phyloP scores from a whole-genome alignment of 2,329 filamentous ascomycete species.

The Claviceps spartinae region DNA sequence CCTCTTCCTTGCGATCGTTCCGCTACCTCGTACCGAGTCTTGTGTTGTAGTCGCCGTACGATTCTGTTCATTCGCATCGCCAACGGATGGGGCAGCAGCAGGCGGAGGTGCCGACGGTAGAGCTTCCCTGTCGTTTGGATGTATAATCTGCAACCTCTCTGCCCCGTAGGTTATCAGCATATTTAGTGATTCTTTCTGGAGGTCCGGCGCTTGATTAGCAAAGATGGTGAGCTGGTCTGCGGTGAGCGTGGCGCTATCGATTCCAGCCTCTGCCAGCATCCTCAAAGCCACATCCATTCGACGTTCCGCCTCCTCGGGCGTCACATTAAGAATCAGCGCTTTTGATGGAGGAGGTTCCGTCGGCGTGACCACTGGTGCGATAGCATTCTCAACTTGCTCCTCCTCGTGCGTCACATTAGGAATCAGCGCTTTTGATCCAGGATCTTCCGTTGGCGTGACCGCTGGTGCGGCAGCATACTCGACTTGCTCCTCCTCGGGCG shows the following conservation, averaged over 20 bases:
- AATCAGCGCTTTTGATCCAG: too few relatives aligned
- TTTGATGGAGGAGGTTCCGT: conserved; percentile 8
- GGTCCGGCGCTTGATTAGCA: conserved; percentile 41
- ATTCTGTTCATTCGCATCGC: conserved; percentile 9
- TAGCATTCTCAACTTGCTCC: too few relatives aligned
- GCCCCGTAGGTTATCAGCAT: conserved; percentile 46
- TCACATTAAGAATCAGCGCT: conserved; percentile 19
- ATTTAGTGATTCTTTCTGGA: conserved; percentile 39
- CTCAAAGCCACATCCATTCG: conserved; percentile 34
- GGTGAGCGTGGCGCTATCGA: conserved; percentile 39
- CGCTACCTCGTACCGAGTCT: conserved; percentile 15
- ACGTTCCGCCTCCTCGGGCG: conserved; percentile 34
- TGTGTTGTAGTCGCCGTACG: conserved; percentile 17
- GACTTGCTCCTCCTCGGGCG: too few relatives aligned
- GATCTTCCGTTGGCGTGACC: too few relatives aligned
- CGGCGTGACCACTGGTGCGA: not conserved
- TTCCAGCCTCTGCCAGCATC: conserved; percentile 30
- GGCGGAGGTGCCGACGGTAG: conserved; percentile 14
- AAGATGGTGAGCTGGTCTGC: conserved; percentile 45
- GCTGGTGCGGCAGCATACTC: too few relatives aligned
- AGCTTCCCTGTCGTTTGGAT: conserved; percentile 28
- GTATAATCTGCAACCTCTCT: conserved; percentile 42
- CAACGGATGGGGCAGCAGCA: conserved; percentile 11
- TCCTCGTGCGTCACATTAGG: too few relatives aligned
- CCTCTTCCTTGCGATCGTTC: conserved; percentile 1